phyloP scores from a whole-genome alignment of 768 basidiomycete species.

The Gloeophyllum trabeum region DNA sequence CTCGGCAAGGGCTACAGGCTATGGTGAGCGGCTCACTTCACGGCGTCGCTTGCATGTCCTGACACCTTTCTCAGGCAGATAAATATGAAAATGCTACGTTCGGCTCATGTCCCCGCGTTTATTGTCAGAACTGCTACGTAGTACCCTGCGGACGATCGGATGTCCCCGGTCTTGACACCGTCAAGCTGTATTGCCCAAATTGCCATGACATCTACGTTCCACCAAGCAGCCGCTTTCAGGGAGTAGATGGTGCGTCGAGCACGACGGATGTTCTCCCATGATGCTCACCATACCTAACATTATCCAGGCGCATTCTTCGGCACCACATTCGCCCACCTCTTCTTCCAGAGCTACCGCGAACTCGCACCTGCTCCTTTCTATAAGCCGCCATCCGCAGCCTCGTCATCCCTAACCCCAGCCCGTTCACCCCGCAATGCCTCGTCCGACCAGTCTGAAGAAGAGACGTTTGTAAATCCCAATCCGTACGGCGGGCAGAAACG shows the following conservation, averaged over 20 bases:
- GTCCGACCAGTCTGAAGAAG: constrained; percentile 28
- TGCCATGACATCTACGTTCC: constrained; percentile 97
- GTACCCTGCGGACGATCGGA: constrained; percentile 95
- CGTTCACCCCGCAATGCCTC: constrained; percentile 38
- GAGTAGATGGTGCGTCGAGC: constrained; percentile 73
- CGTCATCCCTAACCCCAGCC: constrained; percentile 42
- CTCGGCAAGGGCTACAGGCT: constrained; percentile 83
- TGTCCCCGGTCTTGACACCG: constrained; percentile 91
- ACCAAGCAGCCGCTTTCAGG: constrained; percentile 89
- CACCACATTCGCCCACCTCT: constrained; percentile 95
- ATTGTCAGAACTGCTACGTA: constrained; percentile 80
- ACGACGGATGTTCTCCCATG: constrained; percentile 4
- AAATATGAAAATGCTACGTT: constrained; percentile 91
- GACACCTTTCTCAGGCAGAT: constrained; percentile 53
- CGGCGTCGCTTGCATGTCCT: constrained; percentile 9
- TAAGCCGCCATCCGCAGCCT: constrained; percentile 48
- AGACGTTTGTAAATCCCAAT: constrained; percentile 79
- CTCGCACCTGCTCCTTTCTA: constrained; percentile 91
- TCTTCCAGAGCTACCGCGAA: constrained; percentile 97
- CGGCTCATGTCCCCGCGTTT: constrained; percentile 92
- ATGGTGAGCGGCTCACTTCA: constrained; percentile 52
- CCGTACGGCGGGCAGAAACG: constrained; percentile 83
- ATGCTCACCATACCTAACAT: background rate
- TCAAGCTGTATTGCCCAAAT: constrained; percentile 96
- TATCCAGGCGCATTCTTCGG: constrained; percentile 92